Conservation (phyloP, 768 basidiomycete genomes). For the Naganishia antarctica region DNA sequence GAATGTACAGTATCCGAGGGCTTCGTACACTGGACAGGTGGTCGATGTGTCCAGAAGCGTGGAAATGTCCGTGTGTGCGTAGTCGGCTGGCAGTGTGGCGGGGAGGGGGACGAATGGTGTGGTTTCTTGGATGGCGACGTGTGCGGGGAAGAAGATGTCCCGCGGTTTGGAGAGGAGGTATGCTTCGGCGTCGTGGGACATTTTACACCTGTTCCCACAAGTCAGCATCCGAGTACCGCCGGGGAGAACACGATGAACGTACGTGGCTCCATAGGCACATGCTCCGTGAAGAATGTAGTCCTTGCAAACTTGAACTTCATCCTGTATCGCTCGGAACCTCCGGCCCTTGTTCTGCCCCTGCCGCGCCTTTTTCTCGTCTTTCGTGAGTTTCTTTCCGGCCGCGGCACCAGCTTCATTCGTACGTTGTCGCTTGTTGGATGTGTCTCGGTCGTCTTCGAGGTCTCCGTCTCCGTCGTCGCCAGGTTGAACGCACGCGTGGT, state of each 20-base stretch:
- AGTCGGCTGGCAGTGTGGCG: not conserved
- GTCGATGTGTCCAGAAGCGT: slow-evolving; percentile 55
- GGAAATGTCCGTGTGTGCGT: not conserved
- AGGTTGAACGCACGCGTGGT: slow-evolving; percentile 10
- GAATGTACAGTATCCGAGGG: slow-evolving; percentile 69
- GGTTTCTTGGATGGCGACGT: slow-evolving; percentile 49
- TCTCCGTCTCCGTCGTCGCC: slow-evolving; percentile 6
- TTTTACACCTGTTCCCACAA: slow-evolving; percentile 59
- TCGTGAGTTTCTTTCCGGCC: slow-evolving; percentile 31
- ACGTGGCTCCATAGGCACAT: slow-evolving; percentile 68
- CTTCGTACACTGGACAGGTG: slow-evolving; percentile 64
- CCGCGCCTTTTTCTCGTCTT: slow-evolving; percentile 37
- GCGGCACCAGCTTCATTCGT: slow-evolving; percentile 4
- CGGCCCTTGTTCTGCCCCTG: slow-evolving; percentile 76
- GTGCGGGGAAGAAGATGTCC: slow-evolving; percentile 62
- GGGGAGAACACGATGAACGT: slow-evolving; percentile 40
- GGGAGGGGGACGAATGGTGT: slow-evolving; percentile 55
- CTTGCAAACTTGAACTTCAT: slow-evolving; percentile 79
- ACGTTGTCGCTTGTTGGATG: slow-evolving; percentile 35
- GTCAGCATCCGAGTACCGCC: not conserved
- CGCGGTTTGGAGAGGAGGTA: slow-evolving; percentile 72
- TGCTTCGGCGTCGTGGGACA: slow-evolving; percentile 67
- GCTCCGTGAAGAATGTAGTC: slow-evolving; percentile 63
- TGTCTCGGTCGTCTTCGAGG: slow-evolving; percentile 4
- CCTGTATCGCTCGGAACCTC: slow-evolving; percentile 68